Base-by-base conservation (phyloP, 495 filamentous ascomycete genomes). In the Aspergillus olivimuriae region DNA sequence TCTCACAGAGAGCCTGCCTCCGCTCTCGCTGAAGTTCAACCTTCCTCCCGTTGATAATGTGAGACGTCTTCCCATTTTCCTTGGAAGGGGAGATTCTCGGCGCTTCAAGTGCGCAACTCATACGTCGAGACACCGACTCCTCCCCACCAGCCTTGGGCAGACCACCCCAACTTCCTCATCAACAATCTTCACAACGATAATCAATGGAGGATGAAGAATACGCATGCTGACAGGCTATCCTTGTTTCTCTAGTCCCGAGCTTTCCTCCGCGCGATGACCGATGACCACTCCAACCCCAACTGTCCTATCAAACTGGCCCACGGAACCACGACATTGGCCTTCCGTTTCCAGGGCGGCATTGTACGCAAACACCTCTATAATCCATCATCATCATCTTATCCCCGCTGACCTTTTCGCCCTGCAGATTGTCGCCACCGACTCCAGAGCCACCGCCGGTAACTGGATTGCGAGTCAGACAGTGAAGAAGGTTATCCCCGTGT, bases 401-500 rank as follows among this genome's bases (percentile, higher is more conserved):
- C n/a, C 14, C 10, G 31, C 32, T 16, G 12, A 15, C 4, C 33
- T 26, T 7, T 36, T 2, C 38, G n/a, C n/a, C 20, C 30, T 23
- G 17, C 55, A 73, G 69, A 92, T 98, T 56, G 92, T 98, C 39
- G 89, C 89, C 17, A 98, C 92, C 16, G 92, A 98, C 72, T 98
- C 92, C 20, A 78, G 92, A 69, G 92, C 92, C 28, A 91, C 91
- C 43, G 89, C 91, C 21, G 92, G 92, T 52, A 89, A 89, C 75
- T 98, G 92, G 92, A 98, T 98, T 68, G 94, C 92, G 41, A 89
- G 84, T 67, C 92, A 98, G 75, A 98, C 92, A 41, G 92, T 98
- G 44, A 98, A 97, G 84, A 98, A 98, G 73, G 91, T 98, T 39
- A 96, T 98, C 54, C 69, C 69, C 26, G 69, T 73, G 35, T 73